Evolutionary conservation across 106 monocot species (phyloP), one percentile per base, ranked within the genome.

Genomic region (Ottelia alismoides): DNA sequence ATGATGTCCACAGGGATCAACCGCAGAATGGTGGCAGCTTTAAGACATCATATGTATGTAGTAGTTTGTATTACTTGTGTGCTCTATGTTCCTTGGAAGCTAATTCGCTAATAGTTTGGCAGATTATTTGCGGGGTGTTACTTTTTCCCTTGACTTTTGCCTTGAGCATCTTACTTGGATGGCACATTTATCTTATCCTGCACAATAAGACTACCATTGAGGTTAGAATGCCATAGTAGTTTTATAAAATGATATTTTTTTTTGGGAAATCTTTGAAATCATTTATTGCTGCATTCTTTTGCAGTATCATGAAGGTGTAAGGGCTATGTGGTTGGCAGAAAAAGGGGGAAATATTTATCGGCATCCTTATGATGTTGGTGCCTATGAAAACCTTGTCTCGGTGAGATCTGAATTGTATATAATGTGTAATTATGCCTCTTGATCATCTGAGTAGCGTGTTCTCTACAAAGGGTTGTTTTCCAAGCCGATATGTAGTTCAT

Each of bases 271-370:
- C 20, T 28, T 43, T 32, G 25, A 27, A 27, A 26, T 53, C 59
- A 43, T 46, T 62, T 28, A 17, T 2, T 20, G 7, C 28, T 44
- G 20, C 63, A 47, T 30, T 55, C 31, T 43, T 62, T 45, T 77
- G 52, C 77, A 98, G 98, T 82, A 98, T 68, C 79, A 98, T 69
- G 98, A 98, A 82, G 98, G 98, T 68, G 98, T 98, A 19, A 98
- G 90, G 76, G 90, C 98, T 45, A 85, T 71, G 75, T 85, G 90
- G 79, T 59, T 98, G 56, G 98, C 76, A 65, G 79, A 90, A 70
- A 90, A 86, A 58, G 82, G 55, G 32, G 98, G 85, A 51, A 85
- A 80, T 76, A 47, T 63, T 22, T 90, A 90, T 70, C 66, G 67
- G 30, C 85, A 98, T 83, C 90, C 98, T 27, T 98, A 98, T 70